Conservation (phyloP, 441 rosid species). For the Populus hybrid region DNA sequence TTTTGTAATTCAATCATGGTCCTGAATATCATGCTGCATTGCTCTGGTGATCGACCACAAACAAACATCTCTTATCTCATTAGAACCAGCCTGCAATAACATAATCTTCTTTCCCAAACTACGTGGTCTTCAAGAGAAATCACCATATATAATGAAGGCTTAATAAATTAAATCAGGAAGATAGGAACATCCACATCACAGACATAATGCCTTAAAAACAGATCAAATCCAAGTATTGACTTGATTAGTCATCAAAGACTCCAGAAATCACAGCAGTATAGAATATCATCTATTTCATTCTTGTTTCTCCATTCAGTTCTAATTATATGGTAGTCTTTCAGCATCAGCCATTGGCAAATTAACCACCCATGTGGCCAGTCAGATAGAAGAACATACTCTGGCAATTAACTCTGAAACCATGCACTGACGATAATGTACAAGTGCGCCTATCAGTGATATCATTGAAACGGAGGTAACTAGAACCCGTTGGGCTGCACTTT, state of each 20-base stretch:
- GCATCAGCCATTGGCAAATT: neutral
- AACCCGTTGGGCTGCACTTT: constrained; percentile 33
- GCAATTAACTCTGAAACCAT: neutral
- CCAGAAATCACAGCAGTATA: neutral
- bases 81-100: no score
- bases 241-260: neutral
- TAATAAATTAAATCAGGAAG: no score
- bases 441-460: constrained; percentile 1
- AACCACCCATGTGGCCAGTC: neutral
- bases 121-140: no score
- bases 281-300: neutral
- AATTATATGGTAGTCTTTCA: neutral
- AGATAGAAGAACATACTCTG: neutral
- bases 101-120: no score
- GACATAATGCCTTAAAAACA: neutral
- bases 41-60: no score
- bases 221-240: neutral
- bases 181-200: no score
- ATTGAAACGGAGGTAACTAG: neutral
- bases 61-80: no score
- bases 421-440: constrained; percentile 11
- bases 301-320: neutral
- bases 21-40: no score
- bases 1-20: no score
- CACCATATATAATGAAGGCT: no score